Evolutionary conservation across 495 filamentous ascomycete genomes (phyloP).

Genomic region (Paragyromitra xinjiangensis): DNA sequence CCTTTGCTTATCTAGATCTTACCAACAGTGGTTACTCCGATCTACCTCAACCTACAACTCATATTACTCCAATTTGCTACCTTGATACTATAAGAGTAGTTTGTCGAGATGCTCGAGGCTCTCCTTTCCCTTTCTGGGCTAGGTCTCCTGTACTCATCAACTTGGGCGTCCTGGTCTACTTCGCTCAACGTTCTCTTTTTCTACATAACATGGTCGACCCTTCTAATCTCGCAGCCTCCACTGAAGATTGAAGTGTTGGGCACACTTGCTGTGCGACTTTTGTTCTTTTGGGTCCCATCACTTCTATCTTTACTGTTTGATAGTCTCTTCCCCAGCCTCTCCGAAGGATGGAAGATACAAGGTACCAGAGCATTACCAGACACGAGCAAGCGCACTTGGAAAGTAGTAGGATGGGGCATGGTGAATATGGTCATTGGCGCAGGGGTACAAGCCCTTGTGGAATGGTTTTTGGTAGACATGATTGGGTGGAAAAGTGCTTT

Average conservation of each 20-base stretch:
- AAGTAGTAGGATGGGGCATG: slow-evolving; percentile 66
- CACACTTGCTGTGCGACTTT: slow-evolving; percentile 70
- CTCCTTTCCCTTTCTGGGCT: slow-evolving; percentile 76
- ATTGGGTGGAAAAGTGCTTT: slow-evolving; percentile 66
- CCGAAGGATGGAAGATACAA: slow-evolving; percentile 73
- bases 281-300: slow-evolving; percentile 79
- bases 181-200: slow-evolving; percentile 88
- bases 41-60: background rate
- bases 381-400: slow-evolving; percentile 58
- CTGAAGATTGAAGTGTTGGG: slow-evolving; percentile 79
- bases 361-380: slow-evolving; percentile 70
- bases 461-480: slow-evolving; percentile 64
- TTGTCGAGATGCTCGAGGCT: slow-evolving; percentile 63
- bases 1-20: background rate
- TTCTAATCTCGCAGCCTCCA: slow-evolving; percentile 78
- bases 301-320: slow-evolving; percentile 79
- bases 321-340: slow-evolving; percentile 70
- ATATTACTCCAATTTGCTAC: background rate
- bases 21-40: background rate
- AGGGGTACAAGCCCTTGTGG: slow-evolving; percentile 67
- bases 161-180: slow-evolving; percentile 72
- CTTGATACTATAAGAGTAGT: background rate
- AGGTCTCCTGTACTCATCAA: slow-evolving; percentile 68
- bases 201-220: slow-evolving; percentile 86
- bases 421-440: slow-evolving; percentile 72